These are phyloP conservation scores for Colletotrichum kahawae DNA, from an alignment of 2,329 filamentous ascomycete genomes.

Conservation along the genomic window DNA sequence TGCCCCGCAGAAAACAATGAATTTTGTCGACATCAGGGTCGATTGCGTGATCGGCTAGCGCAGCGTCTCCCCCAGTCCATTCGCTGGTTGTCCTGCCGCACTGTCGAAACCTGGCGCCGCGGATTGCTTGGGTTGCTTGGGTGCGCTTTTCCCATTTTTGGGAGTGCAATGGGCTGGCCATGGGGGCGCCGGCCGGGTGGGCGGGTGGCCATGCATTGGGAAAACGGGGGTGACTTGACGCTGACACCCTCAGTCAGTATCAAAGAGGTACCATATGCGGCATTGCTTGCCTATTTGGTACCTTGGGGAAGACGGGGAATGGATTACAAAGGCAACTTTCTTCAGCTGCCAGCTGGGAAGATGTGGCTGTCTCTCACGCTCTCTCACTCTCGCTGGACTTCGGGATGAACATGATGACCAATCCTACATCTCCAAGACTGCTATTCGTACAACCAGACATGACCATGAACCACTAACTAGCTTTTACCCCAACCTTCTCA, in stretches of 20 bases:
- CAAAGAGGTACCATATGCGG: neutral
- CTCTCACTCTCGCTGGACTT: neutral
- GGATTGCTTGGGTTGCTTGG: neutral
- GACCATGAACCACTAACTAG: neutral
- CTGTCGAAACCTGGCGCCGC: conserved; percentile 7
- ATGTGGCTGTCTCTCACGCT: neutral
- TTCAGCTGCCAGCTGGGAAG: neutral
- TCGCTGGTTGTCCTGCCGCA: conserved; percentile 12
- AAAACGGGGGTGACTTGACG: neutral
- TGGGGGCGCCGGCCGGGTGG: neutral
- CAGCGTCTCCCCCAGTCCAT: conserved; percentile 22
- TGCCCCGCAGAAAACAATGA: conserved; percentile 23
- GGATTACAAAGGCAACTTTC: neutral
- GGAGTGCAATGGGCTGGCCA: neutral
- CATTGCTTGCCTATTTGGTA: neutral
- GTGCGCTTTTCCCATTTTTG: neutral
- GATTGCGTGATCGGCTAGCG: conserved; percentile 42
- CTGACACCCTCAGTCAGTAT: neutral
- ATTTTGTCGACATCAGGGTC: conserved; percentile 25
- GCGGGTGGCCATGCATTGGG: neutral
- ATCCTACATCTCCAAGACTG: neutral
- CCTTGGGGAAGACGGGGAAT: neutral
- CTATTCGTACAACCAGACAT: neutral
- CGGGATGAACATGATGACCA: neutral
- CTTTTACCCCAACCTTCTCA: neutral